Percentiles rank a stretch among this genome's conserved stretches.
These are phyloP conservation scores for Batkoa obscura DNA, from an alignment of 371 early-diverging fungal species.

Conservation along the genomic window DNA sequence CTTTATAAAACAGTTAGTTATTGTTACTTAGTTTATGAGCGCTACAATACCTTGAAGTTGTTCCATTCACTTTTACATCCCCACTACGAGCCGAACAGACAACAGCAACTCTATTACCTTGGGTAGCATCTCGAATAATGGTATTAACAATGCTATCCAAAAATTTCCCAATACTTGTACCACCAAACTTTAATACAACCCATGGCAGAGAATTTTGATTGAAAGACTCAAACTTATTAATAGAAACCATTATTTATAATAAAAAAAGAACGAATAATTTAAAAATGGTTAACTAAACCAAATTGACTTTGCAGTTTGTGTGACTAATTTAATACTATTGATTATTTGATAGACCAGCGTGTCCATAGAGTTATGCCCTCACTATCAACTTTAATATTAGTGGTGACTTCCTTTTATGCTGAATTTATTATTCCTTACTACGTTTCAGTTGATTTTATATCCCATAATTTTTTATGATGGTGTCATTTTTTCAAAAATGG, in stretches of 20 bases:
- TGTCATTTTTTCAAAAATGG: too few species aligned
- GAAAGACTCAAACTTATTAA: not conserved
- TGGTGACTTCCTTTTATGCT: too few species aligned
- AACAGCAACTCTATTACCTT: constrained; percentile 44
- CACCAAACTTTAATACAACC: constrained; percentile 74
- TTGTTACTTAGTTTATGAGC: constrained; percentile 51
- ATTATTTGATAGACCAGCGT: too few species aligned
- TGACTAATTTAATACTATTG: too few species aligned
- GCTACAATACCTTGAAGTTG: constrained; percentile 35
- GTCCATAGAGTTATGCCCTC: too few species aligned
- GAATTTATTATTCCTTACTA: too few species aligned
- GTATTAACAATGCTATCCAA: constrained; percentile 29
- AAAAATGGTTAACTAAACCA: not conserved
- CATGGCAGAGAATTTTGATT: constrained; percentile 23
- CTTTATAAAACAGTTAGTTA: constrained; percentile 9
- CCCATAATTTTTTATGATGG: too few species aligned
- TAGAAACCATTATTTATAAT: constrained; percentile 19
- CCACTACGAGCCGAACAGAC: constrained; percentile 70
- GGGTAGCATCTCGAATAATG: constrained; percentile 27
- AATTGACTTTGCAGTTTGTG: not conserved
- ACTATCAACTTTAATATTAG: too few species aligned
- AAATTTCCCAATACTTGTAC: constrained; percentile 74
- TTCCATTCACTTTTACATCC: constrained; percentile 52
- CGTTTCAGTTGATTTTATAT: too few species aligned
- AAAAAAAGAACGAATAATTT: not conserved